Percentiles rank a stretch among this genome's conserved stretches.
Evolutionary conservation across 2,329 filamentous ascomycete genomes (phyloP).

Genomic region (Pyrenophora teres): DNA sequence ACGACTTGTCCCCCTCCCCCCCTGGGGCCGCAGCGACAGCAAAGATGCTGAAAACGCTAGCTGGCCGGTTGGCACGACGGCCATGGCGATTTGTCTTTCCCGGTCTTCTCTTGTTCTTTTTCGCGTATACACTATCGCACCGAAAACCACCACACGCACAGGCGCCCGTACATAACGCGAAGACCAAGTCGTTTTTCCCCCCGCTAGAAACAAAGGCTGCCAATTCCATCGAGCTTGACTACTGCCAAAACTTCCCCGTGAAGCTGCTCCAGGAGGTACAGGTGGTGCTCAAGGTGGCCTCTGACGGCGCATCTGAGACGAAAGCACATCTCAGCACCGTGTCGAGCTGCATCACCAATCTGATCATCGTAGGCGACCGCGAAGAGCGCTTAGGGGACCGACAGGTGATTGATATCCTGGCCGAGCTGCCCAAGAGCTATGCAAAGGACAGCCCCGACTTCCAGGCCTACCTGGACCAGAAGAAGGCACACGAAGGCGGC

Average conservation of each 20-base stretch:
- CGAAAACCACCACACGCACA: slow-evolving; percentile 20
- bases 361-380: slow-evolving; percentile 63
- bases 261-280: slow-evolving; percentile 51
- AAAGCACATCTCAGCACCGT: slow-evolving; percentile 58
- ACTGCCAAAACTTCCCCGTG: slow-evolving; percentile 49
- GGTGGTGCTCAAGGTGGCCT: slow-evolving; percentile 57
- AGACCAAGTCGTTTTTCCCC: slow-evolving; percentile 46
- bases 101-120: slow-evolving; percentile 40
- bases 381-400: slow-evolving; percentile 58
- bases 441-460: slow-evolving; percentile 56
- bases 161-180: slow-evolving; percentile 32
- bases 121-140: slow-evolving; percentile 36
- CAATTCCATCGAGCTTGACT: slow-evolving; percentile 41
- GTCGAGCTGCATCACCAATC: slow-evolving; percentile 60
- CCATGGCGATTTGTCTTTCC: slow-evolving; percentile 41
- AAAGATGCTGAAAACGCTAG: slow-evolving; percentile 34
- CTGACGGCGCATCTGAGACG: slow-evolving; percentile 50
- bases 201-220: slow-evolving; percentile 38
- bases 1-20: slow-evolving; percentile 2
- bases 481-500: slow-evolving; percentile 43
- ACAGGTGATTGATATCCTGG: slow-evolving; percentile 56
- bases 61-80: slow-evolving; percentile 33
- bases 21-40: slow-evolving; percentile 9
- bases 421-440: slow-evolving; percentile 53
- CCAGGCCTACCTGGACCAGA: slow-evolving; percentile 55